A percentile compares a stretch with the other conserved stretches of the same genome.
Conservation (phyloP, 306 rosid genomes). For the Cyamopsis tetragonoloba region DNA sequence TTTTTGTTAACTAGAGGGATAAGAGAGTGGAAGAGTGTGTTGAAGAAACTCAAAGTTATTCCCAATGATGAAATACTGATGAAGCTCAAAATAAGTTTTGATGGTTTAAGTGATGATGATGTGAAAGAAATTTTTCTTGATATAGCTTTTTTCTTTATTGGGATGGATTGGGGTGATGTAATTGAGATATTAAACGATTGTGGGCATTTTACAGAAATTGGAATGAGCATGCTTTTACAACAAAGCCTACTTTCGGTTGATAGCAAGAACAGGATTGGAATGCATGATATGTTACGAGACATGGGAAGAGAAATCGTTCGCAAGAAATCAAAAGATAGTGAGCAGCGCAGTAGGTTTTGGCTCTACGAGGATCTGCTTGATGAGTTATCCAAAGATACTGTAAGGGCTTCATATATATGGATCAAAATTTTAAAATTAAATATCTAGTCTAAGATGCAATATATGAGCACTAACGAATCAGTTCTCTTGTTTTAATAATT, state of each 20-base stretch:
- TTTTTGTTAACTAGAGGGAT: background rate
- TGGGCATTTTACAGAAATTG: too few species aligned
- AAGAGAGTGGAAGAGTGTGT: background rate
- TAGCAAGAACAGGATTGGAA: background rate
- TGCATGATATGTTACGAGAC: background rate
- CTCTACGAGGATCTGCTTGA: background rate
- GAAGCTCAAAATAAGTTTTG: background rate
- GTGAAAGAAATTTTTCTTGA: slow-evolving; percentile 12
- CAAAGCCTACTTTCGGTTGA: background rate
- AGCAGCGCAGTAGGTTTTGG: background rate
- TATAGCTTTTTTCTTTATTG: background rate
- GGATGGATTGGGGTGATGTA: background rate
- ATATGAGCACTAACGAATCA: too few species aligned
- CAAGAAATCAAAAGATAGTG: background rate
- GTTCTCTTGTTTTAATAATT: too few species aligned
- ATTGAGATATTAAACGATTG: background rate
- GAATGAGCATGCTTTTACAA: background rate
- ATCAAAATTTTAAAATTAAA: too few species aligned
- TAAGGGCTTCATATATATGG: too few species aligned
- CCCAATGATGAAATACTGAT: background rate
- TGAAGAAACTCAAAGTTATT: background rate
- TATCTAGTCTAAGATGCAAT: too few species aligned
- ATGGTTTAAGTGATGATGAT: background rate
- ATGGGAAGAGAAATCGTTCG: slow-evolving; percentile 20
- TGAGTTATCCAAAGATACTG: too few species aligned